Conservation (phyloP, 345 rosid species). For the Trapa incisa region DNA sequence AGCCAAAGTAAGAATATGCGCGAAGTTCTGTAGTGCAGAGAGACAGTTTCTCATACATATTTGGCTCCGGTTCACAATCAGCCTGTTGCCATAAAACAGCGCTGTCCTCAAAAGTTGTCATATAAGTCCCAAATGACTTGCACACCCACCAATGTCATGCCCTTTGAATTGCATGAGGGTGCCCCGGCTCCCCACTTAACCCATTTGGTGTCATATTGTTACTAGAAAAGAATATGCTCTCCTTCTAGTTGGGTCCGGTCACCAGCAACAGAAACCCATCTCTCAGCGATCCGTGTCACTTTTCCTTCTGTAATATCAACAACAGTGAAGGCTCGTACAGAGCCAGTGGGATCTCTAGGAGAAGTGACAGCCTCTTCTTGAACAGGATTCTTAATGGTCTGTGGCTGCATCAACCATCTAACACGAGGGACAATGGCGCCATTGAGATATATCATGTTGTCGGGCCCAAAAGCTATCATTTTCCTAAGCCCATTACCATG, state of each 20-base stretch:
- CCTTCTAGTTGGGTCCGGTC: conserved; percentile 28
- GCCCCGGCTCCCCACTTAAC: background rate
- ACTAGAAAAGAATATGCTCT: conserved; percentile 34
- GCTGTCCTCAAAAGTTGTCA: background rate
- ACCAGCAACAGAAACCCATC: conserved; percentile 54
- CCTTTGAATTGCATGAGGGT: background rate
- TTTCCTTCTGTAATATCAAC: conserved; percentile 48
- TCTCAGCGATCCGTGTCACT: conserved; percentile 52
- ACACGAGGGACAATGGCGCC: conserved; percentile 82
- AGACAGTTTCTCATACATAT: background rate
- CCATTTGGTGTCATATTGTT: background rate
- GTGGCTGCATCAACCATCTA: conserved; percentile 12
- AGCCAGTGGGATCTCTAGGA: conserved; percentile 22
- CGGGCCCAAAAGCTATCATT: conserved; percentile 48
- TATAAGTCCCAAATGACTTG: background rate
- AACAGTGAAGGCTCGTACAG: conserved; percentile 52
- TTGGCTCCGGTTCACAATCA: background rate
- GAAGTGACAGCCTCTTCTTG: conserved; percentile 3
- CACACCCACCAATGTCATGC: background rate
- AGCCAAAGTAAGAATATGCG: too few species aligned
- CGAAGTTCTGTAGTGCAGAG: too few species aligned
- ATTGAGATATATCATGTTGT: conserved; percentile 49
- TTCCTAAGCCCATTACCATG: conserved; percentile 47
- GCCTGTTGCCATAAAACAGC: background rate
- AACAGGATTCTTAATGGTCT: background rate